A percentile compares a stretch with the other conserved stretches of the same genome.
These are phyloP conservation scores for Aspergillus phoenicis DNA, from an alignment of 2,329 filamentous ascomycete species.

Conservation along the genomic window DNA sequence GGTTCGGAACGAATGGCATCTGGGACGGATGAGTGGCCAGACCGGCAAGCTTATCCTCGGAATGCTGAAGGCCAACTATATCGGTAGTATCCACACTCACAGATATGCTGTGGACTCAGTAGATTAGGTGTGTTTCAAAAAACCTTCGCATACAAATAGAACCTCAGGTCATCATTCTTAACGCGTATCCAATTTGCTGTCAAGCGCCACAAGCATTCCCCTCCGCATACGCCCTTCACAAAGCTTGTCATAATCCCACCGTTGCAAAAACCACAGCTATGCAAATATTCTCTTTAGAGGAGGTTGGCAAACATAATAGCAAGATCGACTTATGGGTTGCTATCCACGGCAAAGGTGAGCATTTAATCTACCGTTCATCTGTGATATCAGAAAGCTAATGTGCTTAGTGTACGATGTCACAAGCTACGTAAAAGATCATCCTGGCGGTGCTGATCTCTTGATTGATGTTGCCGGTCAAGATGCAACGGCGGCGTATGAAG, in stretches of 20 bases:
- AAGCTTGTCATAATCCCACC: conserved; percentile 18
- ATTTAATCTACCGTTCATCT: conserved; percentile 23
- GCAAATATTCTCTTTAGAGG: conserved; percentile 15
- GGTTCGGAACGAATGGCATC: too few species aligned
- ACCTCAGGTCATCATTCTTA: too few species aligned
- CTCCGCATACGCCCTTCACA: not conserved
- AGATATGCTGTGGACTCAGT: too few species aligned
- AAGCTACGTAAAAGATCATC: conserved; percentile 61
- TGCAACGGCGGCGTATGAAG: conserved; percentile 47
- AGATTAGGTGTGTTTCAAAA: too few species aligned
- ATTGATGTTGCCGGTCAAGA: conserved; percentile 46
- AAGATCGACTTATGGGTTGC: conserved; percentile 56
- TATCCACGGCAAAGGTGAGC: conserved; percentile 56
- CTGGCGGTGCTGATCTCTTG: conserved; percentile 48
- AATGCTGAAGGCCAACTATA: too few species aligned
- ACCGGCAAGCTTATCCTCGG: too few species aligned
- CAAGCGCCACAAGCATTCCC: too few species aligned
- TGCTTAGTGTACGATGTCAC: conserved; percentile 60
- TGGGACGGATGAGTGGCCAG: too few species aligned
- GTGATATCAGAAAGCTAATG: too few species aligned
- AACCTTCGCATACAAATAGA: too few species aligned
- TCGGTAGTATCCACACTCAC: too few species aligned
- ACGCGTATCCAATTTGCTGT: too few species aligned
- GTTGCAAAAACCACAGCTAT: conserved; percentile 14
- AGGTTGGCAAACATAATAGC: conserved; percentile 54